These are phyloP conservation scores for Agarophyton chilense DNA, from an alignment of 23 red algal species.

Conservation along the genomic window DNA sequence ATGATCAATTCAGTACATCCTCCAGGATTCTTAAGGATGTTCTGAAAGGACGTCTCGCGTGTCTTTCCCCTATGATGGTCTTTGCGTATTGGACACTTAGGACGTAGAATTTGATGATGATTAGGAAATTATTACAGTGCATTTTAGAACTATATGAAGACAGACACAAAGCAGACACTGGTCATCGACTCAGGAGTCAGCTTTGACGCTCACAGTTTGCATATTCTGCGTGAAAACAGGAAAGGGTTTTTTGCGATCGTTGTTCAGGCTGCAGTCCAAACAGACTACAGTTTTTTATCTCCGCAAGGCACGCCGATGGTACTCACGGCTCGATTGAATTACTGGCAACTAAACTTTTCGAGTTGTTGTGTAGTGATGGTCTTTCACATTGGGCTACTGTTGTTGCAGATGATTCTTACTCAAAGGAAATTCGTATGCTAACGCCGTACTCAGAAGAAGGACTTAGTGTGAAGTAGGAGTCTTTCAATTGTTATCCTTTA, in stretches of 20 bases:
- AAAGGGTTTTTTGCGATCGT: background rate
- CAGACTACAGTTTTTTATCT: slow-evolving; percentile 26
- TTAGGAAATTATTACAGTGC: too few relatives aligned
- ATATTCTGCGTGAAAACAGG: too few relatives aligned
- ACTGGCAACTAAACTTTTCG: background rate
- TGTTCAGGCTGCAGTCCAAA: background rate
- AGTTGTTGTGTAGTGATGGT: slow-evolving; percentile 10
- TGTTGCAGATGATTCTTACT: background rate
- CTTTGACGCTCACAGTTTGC: too few relatives aligned
- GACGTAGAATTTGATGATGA: too few relatives aligned
- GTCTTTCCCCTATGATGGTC: too few relatives aligned
- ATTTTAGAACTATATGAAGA: too few relatives aligned
- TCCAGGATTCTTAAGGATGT: too few relatives aligned
- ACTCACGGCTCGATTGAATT: slow-evolving; percentile 7
- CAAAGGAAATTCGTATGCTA: background rate
- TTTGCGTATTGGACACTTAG: too few relatives aligned
- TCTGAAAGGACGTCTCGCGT: too few relatives aligned
- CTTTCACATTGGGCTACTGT: background rate
- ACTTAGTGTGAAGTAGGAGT: background rate
- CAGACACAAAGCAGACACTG: too few relatives aligned
- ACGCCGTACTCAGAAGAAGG: background rate
- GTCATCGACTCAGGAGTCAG: too few relatives aligned
- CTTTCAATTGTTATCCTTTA: slow-evolving; percentile 20
- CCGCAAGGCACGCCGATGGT: background rate
- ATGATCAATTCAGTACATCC: too few relatives aligned